phyloP scores from a whole-genome alignment of 106 monocot species.

The Allium sativum region DNA sequence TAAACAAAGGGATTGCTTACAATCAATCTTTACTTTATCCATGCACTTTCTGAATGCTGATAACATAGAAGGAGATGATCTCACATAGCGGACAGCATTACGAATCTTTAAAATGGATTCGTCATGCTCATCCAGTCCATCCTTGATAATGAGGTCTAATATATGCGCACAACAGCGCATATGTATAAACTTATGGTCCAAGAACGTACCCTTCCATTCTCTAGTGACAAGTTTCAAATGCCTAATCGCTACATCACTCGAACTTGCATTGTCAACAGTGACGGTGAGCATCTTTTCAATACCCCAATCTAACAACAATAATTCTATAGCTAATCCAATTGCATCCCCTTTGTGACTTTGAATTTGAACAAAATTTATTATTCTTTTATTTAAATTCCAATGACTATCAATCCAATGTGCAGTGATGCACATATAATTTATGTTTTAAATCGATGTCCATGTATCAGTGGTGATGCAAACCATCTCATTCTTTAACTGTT shows the following conservation, averaged over 20 bases:
- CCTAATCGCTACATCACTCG: constrained; percentile 3
- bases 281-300: too few species aligned
- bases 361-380: constrained; percentile 11
- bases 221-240: too few species aligned
- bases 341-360: constrained; percentile 8
- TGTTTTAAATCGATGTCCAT: not conserved
- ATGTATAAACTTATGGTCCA: constrained; percentile 1
- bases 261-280: constrained; percentile 10
- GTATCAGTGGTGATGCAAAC: not conserved
- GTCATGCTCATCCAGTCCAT: not conserved
- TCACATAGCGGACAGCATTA: constrained; percentile 4
- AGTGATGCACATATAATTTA: constrained; percentile 9
- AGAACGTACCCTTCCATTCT: not conserved
- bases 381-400: constrained; percentile 8
- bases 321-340: not conserved
- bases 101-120: not conserved
- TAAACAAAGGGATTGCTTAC: constrained; percentile 3
- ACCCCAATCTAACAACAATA: not conserved
- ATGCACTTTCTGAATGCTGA: constrained; percentile 7
- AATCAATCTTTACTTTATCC: constrained; percentile 8
- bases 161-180: constrained; percentile 3
- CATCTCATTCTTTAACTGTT: constrained; percentile 2
- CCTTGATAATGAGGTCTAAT: not conserved
- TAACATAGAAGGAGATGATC: constrained; percentile 1
- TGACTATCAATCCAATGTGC: constrained; percentile 11